These are phyloP conservation scores for Adenanthera pavonina DNA, from an alignment of 306 rosid genomes.

Conservation along the genomic window DNA sequence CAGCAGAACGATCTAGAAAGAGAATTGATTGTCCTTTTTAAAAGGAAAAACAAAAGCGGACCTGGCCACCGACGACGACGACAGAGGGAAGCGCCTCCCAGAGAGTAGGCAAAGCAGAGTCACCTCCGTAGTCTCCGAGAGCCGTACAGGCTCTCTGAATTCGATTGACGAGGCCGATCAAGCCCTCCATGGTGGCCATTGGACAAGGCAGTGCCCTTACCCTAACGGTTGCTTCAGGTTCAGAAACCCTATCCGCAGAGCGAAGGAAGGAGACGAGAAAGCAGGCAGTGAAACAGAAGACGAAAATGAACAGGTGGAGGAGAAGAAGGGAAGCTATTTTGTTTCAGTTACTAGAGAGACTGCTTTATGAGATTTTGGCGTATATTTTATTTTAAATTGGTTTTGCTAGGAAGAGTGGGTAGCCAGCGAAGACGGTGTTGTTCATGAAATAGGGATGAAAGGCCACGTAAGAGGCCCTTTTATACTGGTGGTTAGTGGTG, in stretches of 20 bases:
- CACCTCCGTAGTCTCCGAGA: conserved; percentile 78
- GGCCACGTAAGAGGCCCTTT: conserved; percentile 32
- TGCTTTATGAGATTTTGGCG: not conserved
- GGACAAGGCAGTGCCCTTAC: not conserved
- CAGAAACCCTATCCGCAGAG: not conserved
- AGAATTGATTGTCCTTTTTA: not conserved
- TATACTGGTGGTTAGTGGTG: not conserved
- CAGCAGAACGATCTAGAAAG: not conserved
- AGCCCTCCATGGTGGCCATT: conserved; percentile 77
- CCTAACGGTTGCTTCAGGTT: not conserved
- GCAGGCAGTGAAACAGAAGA: conserved; percentile 13
- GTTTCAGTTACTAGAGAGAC: not conserved
- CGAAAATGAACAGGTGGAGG: conserved; percentile 26
- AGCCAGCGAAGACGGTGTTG: not conserved
- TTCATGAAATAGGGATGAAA: not conserved
- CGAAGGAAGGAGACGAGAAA: not conserved
- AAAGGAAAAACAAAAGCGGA: conserved; percentile 1
- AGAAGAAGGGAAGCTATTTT: conserved; percentile 43
- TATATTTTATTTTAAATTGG: not conserved
- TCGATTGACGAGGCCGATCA: conserved; percentile 74
- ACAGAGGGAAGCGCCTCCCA: conserved; percentile 83
- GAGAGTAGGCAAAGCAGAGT: conserved; percentile 62
- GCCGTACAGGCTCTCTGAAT: conserved; percentile 75
- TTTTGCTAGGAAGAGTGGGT: not conserved
- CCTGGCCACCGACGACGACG: conserved; percentile 86